Base-by-base conservation (phyloP, 768 basidiomycete genomes). In the Suillus occidentalis region DNA sequence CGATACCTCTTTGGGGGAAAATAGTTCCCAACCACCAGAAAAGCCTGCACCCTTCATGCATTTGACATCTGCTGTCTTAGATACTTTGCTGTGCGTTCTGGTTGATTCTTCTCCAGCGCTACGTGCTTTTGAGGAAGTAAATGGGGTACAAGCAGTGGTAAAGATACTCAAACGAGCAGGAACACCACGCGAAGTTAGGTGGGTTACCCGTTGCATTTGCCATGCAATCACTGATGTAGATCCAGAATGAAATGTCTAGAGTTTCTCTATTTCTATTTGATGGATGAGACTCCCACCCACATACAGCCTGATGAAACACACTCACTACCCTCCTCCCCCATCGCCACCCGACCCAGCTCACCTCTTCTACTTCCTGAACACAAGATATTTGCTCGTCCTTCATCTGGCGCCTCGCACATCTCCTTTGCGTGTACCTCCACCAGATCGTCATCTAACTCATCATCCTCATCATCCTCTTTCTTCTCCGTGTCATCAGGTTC, bases 181-280 rank as follows among this genome's bases (percentile, higher is more conserved):
- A 9, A 93, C 93, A 9, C 89, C 91, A n/a, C 85, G 93, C 57
- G 92, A 93, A 79, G 91, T 96, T 64, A 81, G 93, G 95, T 96
- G 64, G 39, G 86, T 77, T 22, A 86, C 91, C 62, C 75, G 88
- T 89, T 89, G 66, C 36, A 81, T 75, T 49, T 18, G 9, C 20
- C 28, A 13, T 53, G 34, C 14, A 10, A 57, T 20, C 22, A 43
- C 56, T 55, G 42, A 77, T 20, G 8, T 42, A 45, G 50, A 52
- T 42, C 25, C 70, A 97, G 95, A 70, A 97, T 97, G 91, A 97
- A 97, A 79, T 97, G 94, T 67, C 82, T 98, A 20, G 96, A 97
- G 73, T 95, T 97, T 70, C 78, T 98, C 18, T 97, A 97, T 76
- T 97, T 96, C 75, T 98, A 98, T 75, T 82, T 98, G 8, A 81